Evolutionary conservation across 2,329 filamentous ascomycete species (phyloP), one percentile per base, ranked within the genome.

Genomic region (Cordyceps cateniannulata): DNA sequence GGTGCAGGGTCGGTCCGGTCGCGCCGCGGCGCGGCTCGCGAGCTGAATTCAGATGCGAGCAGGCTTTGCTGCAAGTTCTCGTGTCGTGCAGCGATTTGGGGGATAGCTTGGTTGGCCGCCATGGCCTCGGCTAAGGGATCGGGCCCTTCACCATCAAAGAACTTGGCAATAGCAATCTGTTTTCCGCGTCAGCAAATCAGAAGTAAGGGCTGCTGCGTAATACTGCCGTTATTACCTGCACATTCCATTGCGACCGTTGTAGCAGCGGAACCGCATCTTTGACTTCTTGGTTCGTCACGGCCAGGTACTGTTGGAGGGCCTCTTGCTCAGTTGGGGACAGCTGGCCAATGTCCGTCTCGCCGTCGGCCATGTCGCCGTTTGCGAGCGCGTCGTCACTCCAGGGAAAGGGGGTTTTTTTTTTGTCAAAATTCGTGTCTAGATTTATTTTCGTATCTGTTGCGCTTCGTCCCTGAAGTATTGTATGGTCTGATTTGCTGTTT

Each of bases 91-190:
- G 85, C 76, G 64, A 84, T 79, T 51, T 85, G 84, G 20, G 88
- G 86, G 44, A 85, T 79, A n/a, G 80, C 75, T 63, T 87, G 80
- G 40, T 53, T 47, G 8, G 83, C 80, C 53, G 87, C 82, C 55
- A 87, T 81, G 62, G 90, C 90, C 76, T 95, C 91, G 62, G 89
- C 88, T 20, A 93, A 78, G 14, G 85, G 88, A 71, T 96, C 91
- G 53, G 91, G 84, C 3, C 88, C 88, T 76, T 98, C 95, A 67
- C 95, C 95, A 69, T 99, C 95, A 72, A 97, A 99, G 83, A 98
- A 98, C 71, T 96, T 96, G 65, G 95, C 86, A 65, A 99, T 93
- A 62, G 95, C 93, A 68, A 98, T 96, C 88, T 97, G 71, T 5
- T 20, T n/a, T 40, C 6, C 8, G 2, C 8, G 22, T 62, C 20